phyloP scores from a whole-genome alignment of 2,329 filamentous ascomycete genomes.

The Phialophora chinensis region DNA sequence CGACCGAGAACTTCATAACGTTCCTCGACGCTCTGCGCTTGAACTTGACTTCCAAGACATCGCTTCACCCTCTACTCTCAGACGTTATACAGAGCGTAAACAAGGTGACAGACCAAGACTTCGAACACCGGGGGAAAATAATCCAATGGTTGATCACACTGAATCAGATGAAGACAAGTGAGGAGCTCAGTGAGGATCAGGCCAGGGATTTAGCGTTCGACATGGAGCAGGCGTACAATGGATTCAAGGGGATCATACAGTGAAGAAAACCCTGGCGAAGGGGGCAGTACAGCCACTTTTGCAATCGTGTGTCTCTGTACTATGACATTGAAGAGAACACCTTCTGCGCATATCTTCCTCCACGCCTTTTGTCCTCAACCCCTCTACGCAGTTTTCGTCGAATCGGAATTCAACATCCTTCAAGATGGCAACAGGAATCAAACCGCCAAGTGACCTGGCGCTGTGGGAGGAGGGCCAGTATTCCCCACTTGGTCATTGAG shows the following conservation, averaged over 20 bases:
- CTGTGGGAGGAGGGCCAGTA: conserved; percentile 11
- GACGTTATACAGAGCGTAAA: conserved; percentile 98
- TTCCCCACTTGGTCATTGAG: conserved; percentile 19
- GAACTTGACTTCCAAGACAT: conserved; percentile 90
- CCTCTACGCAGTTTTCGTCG: background rate
- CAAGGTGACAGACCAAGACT: conserved; percentile 93
- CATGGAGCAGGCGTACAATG: conserved; percentile 91
- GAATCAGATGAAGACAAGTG: conserved; percentile 96
- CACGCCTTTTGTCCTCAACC: background rate
- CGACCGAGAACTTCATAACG: conserved; percentile 98
- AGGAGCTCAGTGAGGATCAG: conserved; percentile 86
- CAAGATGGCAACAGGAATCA: background rate
- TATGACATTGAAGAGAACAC: background rate
- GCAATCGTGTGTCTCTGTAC: background rate
- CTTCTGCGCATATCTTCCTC: background rate
- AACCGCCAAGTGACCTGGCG: background rate
- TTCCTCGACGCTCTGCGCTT: conserved; percentile 94
- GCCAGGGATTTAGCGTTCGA: conserved; percentile 88
- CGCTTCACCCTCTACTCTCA: conserved; percentile 90
- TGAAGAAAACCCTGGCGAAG: conserved; percentile 10
- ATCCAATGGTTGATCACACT: conserved; percentile 97
- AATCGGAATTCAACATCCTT: background rate
- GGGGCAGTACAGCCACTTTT: background rate
- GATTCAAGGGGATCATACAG: conserved; percentile 79
- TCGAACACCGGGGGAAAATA: conserved; percentile 94